Evolutionary conservation across 1,284 basidiomycete genomes (phyloP), one percentile per base, ranked within the genome.

Genomic region (Melampsora abietis-canadensis): DNA sequence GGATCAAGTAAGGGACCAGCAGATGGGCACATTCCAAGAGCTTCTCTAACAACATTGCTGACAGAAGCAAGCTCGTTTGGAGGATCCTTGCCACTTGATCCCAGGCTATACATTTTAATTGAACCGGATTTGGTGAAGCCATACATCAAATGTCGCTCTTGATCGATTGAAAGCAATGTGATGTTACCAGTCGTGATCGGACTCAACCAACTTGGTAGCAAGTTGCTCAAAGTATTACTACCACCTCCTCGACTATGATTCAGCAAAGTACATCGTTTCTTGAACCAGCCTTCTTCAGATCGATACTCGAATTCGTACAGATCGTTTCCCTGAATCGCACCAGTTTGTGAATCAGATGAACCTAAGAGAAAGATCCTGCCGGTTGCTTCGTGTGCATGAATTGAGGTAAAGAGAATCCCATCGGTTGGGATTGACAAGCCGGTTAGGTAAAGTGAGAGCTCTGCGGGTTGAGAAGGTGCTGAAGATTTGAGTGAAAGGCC

Each of bases 271-370:
- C 82, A 80, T 77, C 84, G 80, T 80, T 92, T 92, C 73, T 88
- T 91, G 83, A 97, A 95, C 94, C 94, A 97, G 0, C 91, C 91
- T 80, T 94, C 91, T 77, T 87, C 89, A 77, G 91, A 88, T 80
- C 93, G 91, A 82, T 98, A 98, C 80, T 92, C 89, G 65, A 98
- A 84, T 83, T 98, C 96, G 82, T 96, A 97, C 57, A 98, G 83
- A 80, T 90, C 89, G 24, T 92, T 92, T 82, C 97, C 93, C 19
- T 44, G 19, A 24, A 40, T 47, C 19, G 63, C 61, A 30, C 69
- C 63, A 21, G 64, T 40, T 61, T 74, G 54, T 59, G 72, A 74
- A 62, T 66, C 64, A 40, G 54, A 46, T 46, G 72, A 74, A 10
- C 72, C 72, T 30, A 74, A 66, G 87, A 94, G 90, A 83, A 98